phyloP scores from a whole-genome alignment of 495 filamentous ascomycete species.

The Penicillium flavigenum region DNA sequence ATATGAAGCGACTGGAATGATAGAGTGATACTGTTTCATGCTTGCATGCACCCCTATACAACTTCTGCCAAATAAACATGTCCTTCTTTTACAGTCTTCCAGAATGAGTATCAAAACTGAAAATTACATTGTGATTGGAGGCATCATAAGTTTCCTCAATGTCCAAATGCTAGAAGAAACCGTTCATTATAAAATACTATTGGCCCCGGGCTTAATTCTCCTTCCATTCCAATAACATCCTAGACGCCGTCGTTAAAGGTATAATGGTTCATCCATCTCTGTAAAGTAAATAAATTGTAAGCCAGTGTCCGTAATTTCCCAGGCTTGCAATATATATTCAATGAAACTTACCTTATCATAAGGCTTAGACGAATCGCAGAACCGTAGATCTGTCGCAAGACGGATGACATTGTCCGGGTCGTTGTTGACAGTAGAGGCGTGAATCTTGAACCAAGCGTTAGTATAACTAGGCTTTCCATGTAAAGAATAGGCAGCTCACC shows the following conservation, averaged over 20 bases:
- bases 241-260: conserved; percentile 39
- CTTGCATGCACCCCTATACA: conserved; percentile 4
- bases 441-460: conserved; percentile 43
- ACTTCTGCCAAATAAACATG: background rate
- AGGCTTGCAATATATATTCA: background rate
- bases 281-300: conserved; percentile 7
- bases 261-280: conserved; percentile 44
- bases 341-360: conserved; percentile 42
- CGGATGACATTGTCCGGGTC: conserved; percentile 55
- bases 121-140: background rate
- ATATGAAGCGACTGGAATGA: conserved; percentile 15
- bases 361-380: conserved; percentile 50
- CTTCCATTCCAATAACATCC: background rate
- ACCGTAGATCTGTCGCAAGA: conserved; percentile 57
- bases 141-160: background rate
- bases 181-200: background rate
- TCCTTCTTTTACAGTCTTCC: background rate
- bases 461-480: background rate
- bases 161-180: background rate
- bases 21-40: conserved; percentile 2
- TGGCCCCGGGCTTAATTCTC: background rate
- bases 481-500: conserved; percentile 26
- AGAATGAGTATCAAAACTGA: background rate
- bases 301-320: background rate
- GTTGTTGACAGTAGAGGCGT: conserved; percentile 56